These are phyloP conservation scores for Erysimum cheiri DNA, from an alignment of 441 rosid genomes.

Conservation along the genomic window DNA sequence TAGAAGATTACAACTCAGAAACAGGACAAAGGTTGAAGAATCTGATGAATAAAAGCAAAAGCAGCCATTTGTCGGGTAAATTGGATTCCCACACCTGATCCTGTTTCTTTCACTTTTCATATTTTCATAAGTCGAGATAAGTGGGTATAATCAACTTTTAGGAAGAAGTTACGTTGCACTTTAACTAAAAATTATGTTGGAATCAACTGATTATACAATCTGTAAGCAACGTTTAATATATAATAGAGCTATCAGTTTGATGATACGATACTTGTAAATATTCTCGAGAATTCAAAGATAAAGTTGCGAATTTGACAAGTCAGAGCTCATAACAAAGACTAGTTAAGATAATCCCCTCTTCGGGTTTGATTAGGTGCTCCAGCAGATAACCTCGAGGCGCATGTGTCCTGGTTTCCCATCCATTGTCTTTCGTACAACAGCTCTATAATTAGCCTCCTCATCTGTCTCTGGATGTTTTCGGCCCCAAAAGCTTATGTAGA, in stretches of 20 bases:
- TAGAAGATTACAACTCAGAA: slow-evolving; percentile 21
- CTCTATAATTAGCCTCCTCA: neutral
- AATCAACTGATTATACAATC: too few relatives aligned
- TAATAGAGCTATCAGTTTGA: too few relatives aligned
- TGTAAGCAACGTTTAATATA: too few relatives aligned
- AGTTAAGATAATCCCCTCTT: neutral
- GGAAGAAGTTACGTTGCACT: too few relatives aligned
- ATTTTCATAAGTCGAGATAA: too few relatives aligned
- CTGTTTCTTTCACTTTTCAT: slow-evolving; percentile 27
- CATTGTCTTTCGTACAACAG: slow-evolving; percentile 7
- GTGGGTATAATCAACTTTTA: too few relatives aligned
- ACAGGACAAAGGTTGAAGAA: slow-evolving; percentile 27
- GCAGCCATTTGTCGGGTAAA: slow-evolving; percentile 36
- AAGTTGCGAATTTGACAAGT: neutral
- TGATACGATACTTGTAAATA: too few relatives aligned
- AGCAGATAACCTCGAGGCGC: neutral
- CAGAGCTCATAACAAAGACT: neutral
- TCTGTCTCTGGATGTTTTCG: neutral
- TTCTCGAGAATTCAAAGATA: too few relatives aligned
- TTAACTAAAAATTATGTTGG: too few relatives aligned
- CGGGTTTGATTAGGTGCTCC: too few relatives aligned
- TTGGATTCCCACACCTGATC: slow-evolving; percentile 29
- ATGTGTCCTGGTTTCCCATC: slow-evolving; percentile 4
- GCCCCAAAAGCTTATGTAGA: neutral
- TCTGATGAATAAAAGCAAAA: slow-evolving; percentile 28